phyloP scores from a whole-genome alignment of 176 grass and related monocot species.

The Alloteropsis semialata region DNA sequence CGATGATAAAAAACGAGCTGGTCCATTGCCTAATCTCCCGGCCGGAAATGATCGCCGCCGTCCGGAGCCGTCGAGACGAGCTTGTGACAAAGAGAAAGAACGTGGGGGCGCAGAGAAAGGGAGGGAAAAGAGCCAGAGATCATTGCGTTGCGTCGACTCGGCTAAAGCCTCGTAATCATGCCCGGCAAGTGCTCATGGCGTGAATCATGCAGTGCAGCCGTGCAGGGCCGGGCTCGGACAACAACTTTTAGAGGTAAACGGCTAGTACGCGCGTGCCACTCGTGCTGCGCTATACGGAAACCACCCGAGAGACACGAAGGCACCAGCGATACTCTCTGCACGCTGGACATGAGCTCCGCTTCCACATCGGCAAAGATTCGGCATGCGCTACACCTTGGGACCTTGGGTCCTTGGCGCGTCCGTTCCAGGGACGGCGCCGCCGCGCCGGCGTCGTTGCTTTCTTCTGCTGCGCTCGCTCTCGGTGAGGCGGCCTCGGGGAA shows the following conservation, averaged over 20 bases:
- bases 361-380: not conserved
- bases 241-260: slow-evolving; percentile 11
- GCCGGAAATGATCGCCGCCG: not conserved
- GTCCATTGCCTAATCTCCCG: not conserved
- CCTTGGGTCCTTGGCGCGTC: too few species aligned
- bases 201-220: not conserved
- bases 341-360: not conserved
- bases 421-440: not conserved
- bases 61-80: not conserved
- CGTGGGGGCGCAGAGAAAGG: not conserved
- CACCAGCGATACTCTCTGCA: too few species aligned
- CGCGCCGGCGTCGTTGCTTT: not conserved
- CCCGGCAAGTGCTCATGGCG: slow-evolving; percentile 7
- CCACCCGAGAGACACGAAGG: not conserved
- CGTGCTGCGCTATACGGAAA: not conserved
- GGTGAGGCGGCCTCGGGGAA: too few species aligned
- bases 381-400: too few species aligned
- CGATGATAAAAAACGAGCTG: not conserved
- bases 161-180: not conserved
- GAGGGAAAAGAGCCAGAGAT: not conserved
- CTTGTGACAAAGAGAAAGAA: not conserved
- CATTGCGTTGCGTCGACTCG: slow-evolving; percentile 10
- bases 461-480: too few species aligned
- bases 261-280: not conserved
- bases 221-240: too few species aligned